Evolutionary conservation across 2,329 filamentous ascomycete genomes (phyloP), one percentile per base, ranked within the genome.

Genomic region (Colletotrichum neosansevieriae): DNA sequence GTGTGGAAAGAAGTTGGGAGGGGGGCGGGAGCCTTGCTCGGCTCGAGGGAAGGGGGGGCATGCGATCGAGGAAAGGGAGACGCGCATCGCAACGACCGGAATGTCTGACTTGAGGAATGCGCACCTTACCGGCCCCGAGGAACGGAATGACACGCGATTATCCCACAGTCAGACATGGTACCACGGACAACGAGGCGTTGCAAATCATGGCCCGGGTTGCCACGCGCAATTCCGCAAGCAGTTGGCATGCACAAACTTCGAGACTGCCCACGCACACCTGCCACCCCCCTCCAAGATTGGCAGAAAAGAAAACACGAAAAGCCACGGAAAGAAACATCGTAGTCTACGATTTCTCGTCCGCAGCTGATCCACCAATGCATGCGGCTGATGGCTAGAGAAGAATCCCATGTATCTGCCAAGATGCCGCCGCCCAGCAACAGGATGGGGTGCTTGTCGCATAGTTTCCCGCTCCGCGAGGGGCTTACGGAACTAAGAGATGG

Each of bases 71-170:
- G 54, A 47, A 54, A 60, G 62, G 61, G 65, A 65, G 66, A 36
- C 24, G 40, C 9, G 7, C n/a, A 65, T 50, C 66, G 57, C 34
- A 45, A 50, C 49, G 54, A 49, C 40, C 17, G n/a, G 21, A 24
- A 34, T 65, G 66, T 60, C 61, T 69, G 42, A 56, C 66, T 11
- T 24, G 32, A 45, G 56, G 61, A 69, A 69, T 69, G 61, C 17
- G 17, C 17, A 12, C 15, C 40, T 19, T 32, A 7, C 47, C n/a
- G 38, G 53, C 17, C 6, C 19, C 17, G 34, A 32, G 44, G 17
- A 13, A 9, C 13, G 15, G 13, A 60, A 24, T 4, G 34, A 5
- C 10, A 45, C 19, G 9, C 6, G 11, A 38, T 38, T 5, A n/a
- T 21, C 47, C n/a, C 10, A 17, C 12, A 21, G 13, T 32, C 15